Evolutionary conservation across 2,329 filamentous ascomycete species (phyloP).

Genomic region (Ilyonectria destructans): DNA sequence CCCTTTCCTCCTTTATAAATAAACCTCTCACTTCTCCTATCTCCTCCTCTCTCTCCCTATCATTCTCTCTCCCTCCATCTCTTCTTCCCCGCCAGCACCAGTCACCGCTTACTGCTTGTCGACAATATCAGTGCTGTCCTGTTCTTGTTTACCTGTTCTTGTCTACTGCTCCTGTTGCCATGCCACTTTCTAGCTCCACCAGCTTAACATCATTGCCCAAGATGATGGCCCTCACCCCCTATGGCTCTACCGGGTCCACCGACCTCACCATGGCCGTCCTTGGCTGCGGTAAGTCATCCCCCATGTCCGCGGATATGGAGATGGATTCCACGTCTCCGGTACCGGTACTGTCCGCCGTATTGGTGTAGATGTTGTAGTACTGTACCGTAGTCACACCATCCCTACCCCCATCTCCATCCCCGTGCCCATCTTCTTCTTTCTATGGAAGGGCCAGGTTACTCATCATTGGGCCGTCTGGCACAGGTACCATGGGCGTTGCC

Average conservation of each 20-base stretch:
- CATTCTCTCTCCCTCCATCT: constrained; percentile 18
- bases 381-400: constrained; percentile 18
- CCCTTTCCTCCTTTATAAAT: constrained; percentile 10
- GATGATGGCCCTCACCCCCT: constrained; percentile 54
- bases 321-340: constrained; percentile 23
- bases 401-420: constrained; percentile 4
- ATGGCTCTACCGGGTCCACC: constrained; percentile 53
- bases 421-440: constrained; percentile 1
- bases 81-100: constrained; percentile 7
- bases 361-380: constrained; percentile 33
- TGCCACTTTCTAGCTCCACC: constrained; percentile 23
- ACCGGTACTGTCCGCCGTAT: constrained; percentile 29
- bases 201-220: constrained; percentile 35
- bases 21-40: constrained; percentile 17
- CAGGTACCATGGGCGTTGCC: constrained; percentile 88
- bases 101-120: constrained; percentile 4
- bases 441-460: constrained; percentile 29
- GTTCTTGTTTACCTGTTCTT: neutral
- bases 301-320: constrained; percentile 22
- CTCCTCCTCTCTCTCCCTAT: constrained; percentile 11
- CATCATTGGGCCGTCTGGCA: constrained; percentile 28
- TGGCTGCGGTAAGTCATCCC: constrained; percentile 78
- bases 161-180: neutral
- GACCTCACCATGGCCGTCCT: constrained; percentile 84
- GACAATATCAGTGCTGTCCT: constrained; percentile 7